Evolutionary conservation across 768 basidiomycete genomes (phyloP), one percentile per base, ranked within the genome.

Genomic region (Phanerodontia chrysosporium): DNA sequence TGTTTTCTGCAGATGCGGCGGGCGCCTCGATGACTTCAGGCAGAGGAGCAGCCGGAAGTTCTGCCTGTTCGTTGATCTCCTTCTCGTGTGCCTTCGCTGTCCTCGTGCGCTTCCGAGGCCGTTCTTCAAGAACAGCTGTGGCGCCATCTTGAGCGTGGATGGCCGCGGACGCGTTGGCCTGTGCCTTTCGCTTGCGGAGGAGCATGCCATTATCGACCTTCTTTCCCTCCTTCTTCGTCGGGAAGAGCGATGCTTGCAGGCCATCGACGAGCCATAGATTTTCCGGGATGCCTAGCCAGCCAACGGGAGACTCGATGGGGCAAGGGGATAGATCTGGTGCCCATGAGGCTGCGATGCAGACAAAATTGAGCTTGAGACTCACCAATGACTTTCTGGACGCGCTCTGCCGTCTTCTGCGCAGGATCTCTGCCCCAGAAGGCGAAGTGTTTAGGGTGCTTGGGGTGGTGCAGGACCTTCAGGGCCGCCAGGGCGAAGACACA

Each of bases 351-450:
- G 22, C 25, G 45, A 22, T n/a, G 29, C 1, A 18, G 18, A 24
- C 14, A 35, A 25, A 45, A 27, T 12, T 3, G 29, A 18, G 16
- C 28, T 18, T 6, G 45, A 52, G 21, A 80, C 84, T 66, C 67
- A 86, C 86, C 71, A 52, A 81, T 71, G 56, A 85, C 74, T 46
- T 75, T 76, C 66, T 83, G 78, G 30, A 88, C 81, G 57, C 78
- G 67, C n/a, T 70, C 69, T 16, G 83, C 83, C 18, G 83, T 85
- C 24, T 69, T 69, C 57, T 66, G 69, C 66, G 79, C 80, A 64
- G 76, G 74, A 49, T 76, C 77, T 60, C 75, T 76, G 48, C 76
- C 78, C 86, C 86, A 88, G 67, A 88, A 81, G n/a, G 83, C 70
- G 80, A 82, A 83, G 64, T 86, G 85, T 6, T 78, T 81, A 14